phyloP scores from a whole-genome alignment of 1,139 yeast genomes.

The Protomyces inouyei region DNA sequence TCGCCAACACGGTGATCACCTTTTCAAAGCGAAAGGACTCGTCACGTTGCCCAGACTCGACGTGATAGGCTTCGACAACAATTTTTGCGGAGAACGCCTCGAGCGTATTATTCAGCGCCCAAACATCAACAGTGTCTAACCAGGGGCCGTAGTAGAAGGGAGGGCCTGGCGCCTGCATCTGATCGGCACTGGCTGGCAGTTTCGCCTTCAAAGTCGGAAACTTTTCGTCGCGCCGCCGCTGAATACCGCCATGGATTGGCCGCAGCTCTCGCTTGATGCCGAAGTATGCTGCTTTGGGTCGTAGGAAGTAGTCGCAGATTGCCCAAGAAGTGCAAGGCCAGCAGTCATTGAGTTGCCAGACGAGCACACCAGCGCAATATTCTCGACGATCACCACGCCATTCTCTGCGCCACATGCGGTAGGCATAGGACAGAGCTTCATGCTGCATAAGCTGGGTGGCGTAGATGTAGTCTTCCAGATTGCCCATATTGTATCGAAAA shows the following conservation, averaged over 20 bases:
- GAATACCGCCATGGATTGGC: slow-evolving; percentile 43
- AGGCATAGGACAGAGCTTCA: slow-evolving; percentile 49
- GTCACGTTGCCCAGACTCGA: background rate
- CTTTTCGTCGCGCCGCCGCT: slow-evolving; percentile 34
- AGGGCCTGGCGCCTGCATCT: background rate
- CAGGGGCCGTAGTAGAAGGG: background rate
- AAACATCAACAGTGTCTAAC: background rate
- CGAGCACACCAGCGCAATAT: slow-evolving; percentile 45
- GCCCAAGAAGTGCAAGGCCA: slow-evolving; percentile 53
- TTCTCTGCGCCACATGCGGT: slow-evolving; percentile 47
- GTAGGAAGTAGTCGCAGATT: slow-evolving; percentile 43
- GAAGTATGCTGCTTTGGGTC: slow-evolving; percentile 48
- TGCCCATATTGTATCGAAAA: slow-evolving; percentile 36
- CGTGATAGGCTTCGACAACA: background rate
- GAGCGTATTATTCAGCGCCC: background rate
- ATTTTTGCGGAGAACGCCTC: background rate
- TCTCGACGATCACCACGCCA: slow-evolving; percentile 44
- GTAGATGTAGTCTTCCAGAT: slow-evolving; percentile 45
- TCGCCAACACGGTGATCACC: background rate
- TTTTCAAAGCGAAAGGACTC: background rate
- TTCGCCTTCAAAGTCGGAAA: background rate
- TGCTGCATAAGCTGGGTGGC: slow-evolving; percentile 50
- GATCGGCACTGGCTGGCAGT: background rate
- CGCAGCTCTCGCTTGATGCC: slow-evolving; percentile 47
- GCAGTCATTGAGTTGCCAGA: slow-evolving; percentile 53